Evolutionary conservation across 257 asterid species (phyloP).

Genomic region (Plantago major): DNA sequence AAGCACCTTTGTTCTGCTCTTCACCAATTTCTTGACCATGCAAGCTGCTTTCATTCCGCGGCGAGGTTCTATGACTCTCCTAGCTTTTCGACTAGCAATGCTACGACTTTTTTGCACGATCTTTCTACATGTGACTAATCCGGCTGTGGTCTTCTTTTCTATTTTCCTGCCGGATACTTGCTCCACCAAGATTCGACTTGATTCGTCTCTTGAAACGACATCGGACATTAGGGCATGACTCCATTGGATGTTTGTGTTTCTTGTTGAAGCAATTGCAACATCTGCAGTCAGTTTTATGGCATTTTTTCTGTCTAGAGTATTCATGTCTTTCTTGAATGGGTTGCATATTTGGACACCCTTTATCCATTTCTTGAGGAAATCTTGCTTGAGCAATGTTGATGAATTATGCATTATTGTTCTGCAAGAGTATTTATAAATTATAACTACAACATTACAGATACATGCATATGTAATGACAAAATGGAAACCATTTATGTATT

Average conservation of each 20-base stretch:
- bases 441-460: not conserved
- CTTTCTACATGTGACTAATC: conserved; percentile 30
- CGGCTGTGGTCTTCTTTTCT: not conserved
- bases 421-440: not conserved
- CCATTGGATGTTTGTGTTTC: conserved; percentile 42
- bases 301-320: conserved; percentile 44
- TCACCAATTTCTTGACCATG: conserved; percentile 46
- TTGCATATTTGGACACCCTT: conserved; percentile 54
- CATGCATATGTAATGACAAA: not conserved
- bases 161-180: conserved; percentile 30
- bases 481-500: no score
- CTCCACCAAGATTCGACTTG: conserved; percentile 25
- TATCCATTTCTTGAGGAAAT: conserved; percentile 70
- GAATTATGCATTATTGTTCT: conserved; percentile 32
- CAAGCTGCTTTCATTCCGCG: conserved; percentile 18
- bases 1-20: conserved; percentile 57
- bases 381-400: conserved; percentile 44
- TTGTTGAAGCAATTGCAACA: conserved; percentile 76
- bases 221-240: conserved; percentile 40
- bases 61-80: conserved; percentile 25
- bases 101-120: conserved; percentile 32
- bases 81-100: conserved; percentile 11
- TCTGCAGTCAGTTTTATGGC: conserved; percentile 74
- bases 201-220: conserved; percentile 21
- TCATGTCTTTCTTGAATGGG: conserved; percentile 42